Evolutionary conservation across 257 asterid species (phyloP).

Genomic region (Agastache rugosa): DNA sequence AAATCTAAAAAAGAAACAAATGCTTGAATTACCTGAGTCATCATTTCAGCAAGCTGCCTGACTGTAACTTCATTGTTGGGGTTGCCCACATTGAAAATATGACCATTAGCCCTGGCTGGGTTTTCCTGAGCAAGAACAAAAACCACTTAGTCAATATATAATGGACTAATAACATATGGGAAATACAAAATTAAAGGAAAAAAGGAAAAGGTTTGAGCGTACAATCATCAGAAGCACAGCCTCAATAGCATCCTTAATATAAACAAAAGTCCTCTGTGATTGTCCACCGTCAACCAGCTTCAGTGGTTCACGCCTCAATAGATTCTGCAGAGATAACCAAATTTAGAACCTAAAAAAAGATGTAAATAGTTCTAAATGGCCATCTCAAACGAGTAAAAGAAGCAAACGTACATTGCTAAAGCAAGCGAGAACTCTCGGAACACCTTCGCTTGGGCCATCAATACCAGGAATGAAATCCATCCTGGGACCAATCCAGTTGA

Average conservation of each 20-base stretch:
- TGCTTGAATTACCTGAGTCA: slow-evolving; percentile 70
- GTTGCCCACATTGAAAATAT: slow-evolving; percentile 90
- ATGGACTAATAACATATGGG: slow-evolving; percentile 11
- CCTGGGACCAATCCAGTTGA: slow-evolving; percentile 99
- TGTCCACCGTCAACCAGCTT: slow-evolving; percentile 97
- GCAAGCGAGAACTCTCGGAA: slow-evolving; percentile 96
- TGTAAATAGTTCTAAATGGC: not conserved
- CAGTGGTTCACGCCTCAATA: slow-evolving; percentile 83
- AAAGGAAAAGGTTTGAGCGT: slow-evolving; percentile 35
- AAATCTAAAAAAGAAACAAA: slow-evolving; percentile 2
- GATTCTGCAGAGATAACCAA: slow-evolving; percentile 56
- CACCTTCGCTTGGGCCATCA: slow-evolving; percentile 98
- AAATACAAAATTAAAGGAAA: not conserved
- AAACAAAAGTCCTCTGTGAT: slow-evolving; percentile 91
- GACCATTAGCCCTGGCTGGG: slow-evolving; percentile 93
- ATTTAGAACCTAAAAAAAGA: slow-evolving; percentile 24
- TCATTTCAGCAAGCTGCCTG: slow-evolving; percentile 97
- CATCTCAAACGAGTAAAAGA: slow-evolving; percentile 22
- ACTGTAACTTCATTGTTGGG: slow-evolving; percentile 96
- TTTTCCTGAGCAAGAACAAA: slow-evolving; percentile 63
- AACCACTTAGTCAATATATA: slow-evolving; percentile 33
- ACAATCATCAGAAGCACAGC: slow-evolving; percentile 94
- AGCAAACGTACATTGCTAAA: slow-evolving; percentile 76
- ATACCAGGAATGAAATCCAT: slow-evolving; percentile 98
- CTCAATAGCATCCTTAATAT: slow-evolving; percentile 93